phyloP scores from a whole-genome alignment of 345 rosid genomes.

The Syzygium aqueum region DNA sequence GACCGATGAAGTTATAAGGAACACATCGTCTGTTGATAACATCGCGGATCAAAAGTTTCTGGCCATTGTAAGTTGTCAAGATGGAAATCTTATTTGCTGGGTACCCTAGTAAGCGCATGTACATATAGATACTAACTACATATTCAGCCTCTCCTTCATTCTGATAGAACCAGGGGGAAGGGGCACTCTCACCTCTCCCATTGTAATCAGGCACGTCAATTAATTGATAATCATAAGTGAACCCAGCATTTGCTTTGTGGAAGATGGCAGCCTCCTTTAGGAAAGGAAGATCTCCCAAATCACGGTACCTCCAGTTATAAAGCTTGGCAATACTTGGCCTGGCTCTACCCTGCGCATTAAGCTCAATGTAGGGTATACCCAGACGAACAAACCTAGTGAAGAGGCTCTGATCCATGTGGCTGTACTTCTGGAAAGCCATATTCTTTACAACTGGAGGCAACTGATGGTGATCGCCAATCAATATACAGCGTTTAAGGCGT shows the following conservation, averaged over 20 bases:
- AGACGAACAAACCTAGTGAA: slow-evolving; percentile 97
- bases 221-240: slow-evolving; percentile 86
- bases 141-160: slow-evolving; percentile 99
- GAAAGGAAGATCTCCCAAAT: slow-evolving; percentile 86
- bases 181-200: slow-evolving; percentile 89
- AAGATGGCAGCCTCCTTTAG: slow-evolving; percentile 63
- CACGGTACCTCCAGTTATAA: slow-evolving; percentile 97
- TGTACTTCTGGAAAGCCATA: slow-evolving; percentile 99
- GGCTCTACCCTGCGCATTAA: slow-evolving; percentile 99
- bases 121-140: slow-evolving; percentile 91
- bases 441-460: slow-evolving; percentile 98
- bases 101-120: slow-evolving; percentile 90
- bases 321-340: slow-evolving; percentile 92
- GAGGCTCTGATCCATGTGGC: slow-evolving; percentile 99
- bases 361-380: slow-evolving; percentile 97
- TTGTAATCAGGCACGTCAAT: slow-evolving; percentile 87
- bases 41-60: slow-evolving; percentile 97
- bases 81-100: slow-evolving; percentile 94
- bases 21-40: slow-evolving; percentile 84
- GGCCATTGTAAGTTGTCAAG: slow-evolving; percentile 96
- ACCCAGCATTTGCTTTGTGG: slow-evolving; percentile 84
- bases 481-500: slow-evolving; percentile 93
- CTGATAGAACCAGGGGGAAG: slow-evolving; percentile 99
- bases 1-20: slow-evolving; percentile 82
- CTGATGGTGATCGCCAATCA: slow-evolving; percentile 99